phyloP scores from a whole-genome alignment of 75 land plant genomes.

The Cryptomeria japonica region DNA sequence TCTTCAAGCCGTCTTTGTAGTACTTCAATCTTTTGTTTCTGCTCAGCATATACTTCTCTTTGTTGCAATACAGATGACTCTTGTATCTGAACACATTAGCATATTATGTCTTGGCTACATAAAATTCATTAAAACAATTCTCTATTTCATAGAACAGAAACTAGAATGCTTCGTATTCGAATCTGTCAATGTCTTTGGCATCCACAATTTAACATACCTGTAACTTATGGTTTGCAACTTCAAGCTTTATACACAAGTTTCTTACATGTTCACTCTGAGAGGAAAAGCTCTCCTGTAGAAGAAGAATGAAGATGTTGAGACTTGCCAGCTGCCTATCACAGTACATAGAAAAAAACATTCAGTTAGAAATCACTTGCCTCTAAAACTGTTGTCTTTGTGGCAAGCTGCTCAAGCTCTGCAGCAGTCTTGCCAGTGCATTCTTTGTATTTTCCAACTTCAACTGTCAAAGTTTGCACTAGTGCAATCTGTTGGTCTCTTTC shows the following conservation, averaged over 20 bases:
- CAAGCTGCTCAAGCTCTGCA: slow-evolving; percentile 39
- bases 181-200: background rate
- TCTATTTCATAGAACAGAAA: background rate
- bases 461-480: slow-evolving; percentile 30
- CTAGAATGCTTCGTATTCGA: background rate
- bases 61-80: slow-evolving; percentile 17
- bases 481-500: slow-evolving; percentile 30
- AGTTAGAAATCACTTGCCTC: slow-evolving; percentile 29
- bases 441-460: slow-evolving; percentile 36
- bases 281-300: slow-evolving; percentile 40
- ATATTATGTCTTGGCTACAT: background rate
- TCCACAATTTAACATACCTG: slow-evolving; percentile 21
- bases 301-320: background rate
- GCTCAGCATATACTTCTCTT: slow-evolving; percentile 16
- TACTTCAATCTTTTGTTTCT: slow-evolving; percentile 25
- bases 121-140: background rate
- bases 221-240: slow-evolving; percentile 34
- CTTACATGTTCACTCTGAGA: slow-evolving; percentile 41
- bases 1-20: slow-evolving; percentile 28
- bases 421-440: slow-evolving; percentile 52
- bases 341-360: background rate
- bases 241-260: slow-evolving; percentile 37
- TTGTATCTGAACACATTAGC: slow-evolving; percentile 15
- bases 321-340: background rate
- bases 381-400: slow-evolving; percentile 34